A percentile compares a stretch with the other conserved stretches of the same genome.
These are phyloP conservation scores for Alternaria solani DNA, from an alignment of 2,329 filamentous ascomycete genomes.

Conservation along the genomic window DNA sequence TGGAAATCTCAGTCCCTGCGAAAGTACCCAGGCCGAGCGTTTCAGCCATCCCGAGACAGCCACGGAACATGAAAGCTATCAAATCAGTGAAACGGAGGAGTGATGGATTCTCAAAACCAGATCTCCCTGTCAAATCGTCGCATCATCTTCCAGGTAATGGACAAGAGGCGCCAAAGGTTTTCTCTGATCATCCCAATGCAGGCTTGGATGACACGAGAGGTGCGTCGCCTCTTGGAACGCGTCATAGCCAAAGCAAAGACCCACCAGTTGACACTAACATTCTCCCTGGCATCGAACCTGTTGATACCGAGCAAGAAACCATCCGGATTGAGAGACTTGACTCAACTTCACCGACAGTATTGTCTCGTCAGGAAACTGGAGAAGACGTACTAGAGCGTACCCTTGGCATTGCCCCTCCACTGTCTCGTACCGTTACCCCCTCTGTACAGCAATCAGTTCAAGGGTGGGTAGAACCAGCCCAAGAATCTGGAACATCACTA, in stretches of 20 bases:
- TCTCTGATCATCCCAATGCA: neutral
- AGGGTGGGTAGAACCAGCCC: neutral
- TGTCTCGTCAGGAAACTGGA: neutral
- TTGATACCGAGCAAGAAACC: neutral
- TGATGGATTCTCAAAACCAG: neutral
- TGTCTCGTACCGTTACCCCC: neutral
- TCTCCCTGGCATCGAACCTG: neutral
- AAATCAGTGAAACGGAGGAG: slow-evolving; percentile 11
- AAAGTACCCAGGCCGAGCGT: neutral
- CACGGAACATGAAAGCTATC: slow-evolving; percentile 12
- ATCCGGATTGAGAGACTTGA: neutral
- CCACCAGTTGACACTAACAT: neutral
- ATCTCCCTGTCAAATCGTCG: neutral
- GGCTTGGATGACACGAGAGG: neutral
- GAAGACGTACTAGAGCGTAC: neutral
- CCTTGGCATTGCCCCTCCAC: neutral
- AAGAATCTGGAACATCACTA: neutral
- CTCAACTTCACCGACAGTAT: neutral
- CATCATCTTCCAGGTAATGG: slow-evolving; percentile 1
- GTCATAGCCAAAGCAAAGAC: neutral
- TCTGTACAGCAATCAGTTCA: neutral
- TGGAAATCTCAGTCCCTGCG: neutral
- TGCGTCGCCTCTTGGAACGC: neutral
- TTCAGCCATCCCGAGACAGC: neutral
- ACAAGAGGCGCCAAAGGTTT: neutral